Evolutionary conservation across 1,139 yeast genomes (phyloP).

Genomic region (Kazachstania sp.): DNA sequence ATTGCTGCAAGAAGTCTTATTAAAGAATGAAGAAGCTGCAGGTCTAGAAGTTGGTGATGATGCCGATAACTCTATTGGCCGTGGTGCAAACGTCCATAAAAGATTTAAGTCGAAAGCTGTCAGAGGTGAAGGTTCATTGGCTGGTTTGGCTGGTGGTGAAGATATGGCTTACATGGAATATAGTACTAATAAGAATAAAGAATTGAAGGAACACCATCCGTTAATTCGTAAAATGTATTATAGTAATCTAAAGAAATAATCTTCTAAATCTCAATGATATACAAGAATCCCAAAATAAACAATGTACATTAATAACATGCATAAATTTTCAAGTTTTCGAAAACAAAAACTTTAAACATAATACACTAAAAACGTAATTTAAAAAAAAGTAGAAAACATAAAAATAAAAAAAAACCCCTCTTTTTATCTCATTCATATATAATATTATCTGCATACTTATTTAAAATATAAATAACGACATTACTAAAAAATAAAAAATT

Average conservation of each 20-base stretch:
- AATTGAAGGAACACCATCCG: slow-evolving; percentile 69
- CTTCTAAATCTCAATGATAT: neutral
- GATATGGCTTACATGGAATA: slow-evolving; percentile 98
- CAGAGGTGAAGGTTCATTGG: slow-evolving; percentile 79
- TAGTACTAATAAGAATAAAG: slow-evolving; percentile 79
- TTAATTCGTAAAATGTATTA: slow-evolving; percentile 72
- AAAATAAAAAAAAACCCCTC: neutral
- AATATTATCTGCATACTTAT: slow-evolving; percentile 1
- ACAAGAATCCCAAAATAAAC: neutral
- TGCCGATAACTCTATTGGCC: slow-evolving; percentile 75
- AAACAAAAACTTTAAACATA: neutral
- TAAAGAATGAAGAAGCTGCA: slow-evolving; percentile 95
- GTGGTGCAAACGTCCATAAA: slow-evolving; percentile 41
- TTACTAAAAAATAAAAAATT: neutral
- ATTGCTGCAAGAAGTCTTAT: slow-evolving; percentile 77
- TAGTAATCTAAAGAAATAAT: slow-evolving; percentile 42
- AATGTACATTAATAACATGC: neutral
- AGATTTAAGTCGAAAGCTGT: slow-evolving; percentile 46
- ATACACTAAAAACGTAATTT: neutral
- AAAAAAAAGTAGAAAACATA: neutral
- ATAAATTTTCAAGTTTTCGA: neutral
- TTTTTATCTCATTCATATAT: neutral
- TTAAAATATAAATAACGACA: slow-evolving; percentile 1
- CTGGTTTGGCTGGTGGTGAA: slow-evolving; percentile 97
- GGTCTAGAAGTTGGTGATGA: slow-evolving; percentile 94